Conservation (phyloP, 2,329 filamentous ascomycete genomes). For the Boeremia exigua region DNA sequence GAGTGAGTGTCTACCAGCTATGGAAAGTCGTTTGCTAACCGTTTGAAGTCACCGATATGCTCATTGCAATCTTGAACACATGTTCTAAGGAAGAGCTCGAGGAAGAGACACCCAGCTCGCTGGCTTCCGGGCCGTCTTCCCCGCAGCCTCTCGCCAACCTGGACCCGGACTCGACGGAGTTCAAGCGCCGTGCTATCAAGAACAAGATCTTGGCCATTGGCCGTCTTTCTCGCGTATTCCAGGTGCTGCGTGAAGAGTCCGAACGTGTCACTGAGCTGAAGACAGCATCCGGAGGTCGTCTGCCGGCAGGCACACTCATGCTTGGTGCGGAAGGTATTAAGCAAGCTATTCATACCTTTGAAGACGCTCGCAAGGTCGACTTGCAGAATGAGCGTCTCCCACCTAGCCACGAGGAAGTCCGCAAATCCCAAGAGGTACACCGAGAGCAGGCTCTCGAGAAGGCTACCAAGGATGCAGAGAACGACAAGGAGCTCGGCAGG, state of each 20-base stretch:
- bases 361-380: conserved; percentile 96
- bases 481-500: conserved; percentile 84
- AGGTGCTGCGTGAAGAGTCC: conserved; percentile 95
- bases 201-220: conserved; percentile 99
- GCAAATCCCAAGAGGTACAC: conserved; percentile 80
- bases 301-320: conserved; percentile 96
- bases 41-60: conserved; percentile 82
- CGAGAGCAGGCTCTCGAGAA: conserved; percentile 83
- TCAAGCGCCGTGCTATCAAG: conserved; percentile 96
- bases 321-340: conserved; percentile 98
- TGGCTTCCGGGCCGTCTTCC: conserved; percentile 73
- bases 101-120: conserved; percentile 80
- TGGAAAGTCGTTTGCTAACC: conserved; percentile 24
- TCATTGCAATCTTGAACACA: conserved; percentile 96
- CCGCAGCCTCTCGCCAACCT: conserved; percentile 65
- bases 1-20: conserved; percentile 42
- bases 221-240: conserved; percentile 95
- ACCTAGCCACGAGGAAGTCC: conserved; percentile 89
- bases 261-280: conserved; percentile 97
- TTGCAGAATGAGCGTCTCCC: conserved; percentile 94
- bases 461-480: conserved; percentile 86
- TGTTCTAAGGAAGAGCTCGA: conserved; percentile 98
- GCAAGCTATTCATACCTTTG: conserved; percentile 95
- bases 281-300: conserved; percentile 88
- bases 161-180: conserved; percentile 88